phyloP scores from a whole-genome alignment of 345 rosid species.

The Sisymbrium altissimum region DNA sequence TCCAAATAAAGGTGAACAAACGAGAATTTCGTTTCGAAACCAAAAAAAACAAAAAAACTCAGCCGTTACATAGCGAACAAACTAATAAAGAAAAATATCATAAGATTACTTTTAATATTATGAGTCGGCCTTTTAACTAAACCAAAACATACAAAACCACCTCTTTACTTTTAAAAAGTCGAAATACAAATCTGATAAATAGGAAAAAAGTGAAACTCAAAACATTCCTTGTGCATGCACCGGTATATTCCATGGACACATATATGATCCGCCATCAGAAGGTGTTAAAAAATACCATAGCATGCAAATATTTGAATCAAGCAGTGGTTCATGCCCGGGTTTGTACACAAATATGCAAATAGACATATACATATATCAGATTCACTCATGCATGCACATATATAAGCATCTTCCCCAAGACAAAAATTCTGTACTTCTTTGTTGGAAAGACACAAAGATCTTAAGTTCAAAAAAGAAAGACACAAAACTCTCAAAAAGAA shows the following conservation, averaged over 20 bases:
- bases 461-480: too few relatives aligned
- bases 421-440: not conserved
- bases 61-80: not conserved
- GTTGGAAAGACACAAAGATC: not conserved
- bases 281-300: not conserved
- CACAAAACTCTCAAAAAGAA: not conserved
- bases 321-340: not conserved
- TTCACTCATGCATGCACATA: constrained; percentile 15
- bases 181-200: not conserved
- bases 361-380: not conserved
- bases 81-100: not conserved
- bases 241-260: not conserved
- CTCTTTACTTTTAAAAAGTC: not conserved
- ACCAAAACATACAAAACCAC: not conserved
- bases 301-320: not conserved
- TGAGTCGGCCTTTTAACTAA: not conserved
- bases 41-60: not conserved
- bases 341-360: not conserved
- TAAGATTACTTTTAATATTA: not conserved
- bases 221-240: constrained; percentile 10
- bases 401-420: not conserved
- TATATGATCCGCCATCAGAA: not conserved
- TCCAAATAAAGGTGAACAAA: not conserved
- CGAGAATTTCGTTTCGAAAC: constrained; percentile 6
- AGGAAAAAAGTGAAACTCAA: not conserved